Conservation (phyloP, 78 protist genomes). For the Creolimax fragrantissima region DNA sequence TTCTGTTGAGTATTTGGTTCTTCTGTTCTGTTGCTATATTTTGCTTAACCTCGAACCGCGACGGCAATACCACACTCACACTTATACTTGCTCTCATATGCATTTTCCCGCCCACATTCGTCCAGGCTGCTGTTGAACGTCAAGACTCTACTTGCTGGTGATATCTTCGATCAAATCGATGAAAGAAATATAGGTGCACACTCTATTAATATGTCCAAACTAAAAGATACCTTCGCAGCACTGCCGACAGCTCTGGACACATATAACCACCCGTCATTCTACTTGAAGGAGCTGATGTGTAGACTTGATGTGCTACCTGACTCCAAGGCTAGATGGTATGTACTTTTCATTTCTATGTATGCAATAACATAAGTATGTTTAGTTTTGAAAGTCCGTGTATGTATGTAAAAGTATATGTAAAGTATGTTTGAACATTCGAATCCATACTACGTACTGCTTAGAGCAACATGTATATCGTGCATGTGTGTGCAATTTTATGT, state of each 20-base stretch:
- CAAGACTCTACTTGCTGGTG: neutral
- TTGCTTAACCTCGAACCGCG: too few species aligned
- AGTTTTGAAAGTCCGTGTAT: too few species aligned
- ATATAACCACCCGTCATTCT: neutral
- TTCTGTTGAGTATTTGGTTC: too few species aligned
- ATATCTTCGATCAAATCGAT: neutral
- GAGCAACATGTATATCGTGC: too few species aligned
- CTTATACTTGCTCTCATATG: neutral
- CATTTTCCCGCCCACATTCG: neutral
- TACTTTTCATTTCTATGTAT: too few species aligned
- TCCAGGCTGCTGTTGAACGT: neutral
- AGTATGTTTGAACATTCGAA: too few species aligned
- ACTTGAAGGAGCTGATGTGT: neutral
- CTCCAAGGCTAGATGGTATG: neutral
- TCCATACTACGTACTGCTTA: too few species aligned
- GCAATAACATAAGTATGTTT: too few species aligned
- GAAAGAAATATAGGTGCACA: neutral
- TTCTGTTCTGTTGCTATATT: too few species aligned
- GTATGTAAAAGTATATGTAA: too few species aligned
- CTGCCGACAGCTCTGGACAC: too few species aligned
- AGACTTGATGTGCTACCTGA: neutral
- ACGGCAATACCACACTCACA: neutral
- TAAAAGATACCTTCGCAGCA: neutral
- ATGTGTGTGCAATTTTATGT: too few species aligned
- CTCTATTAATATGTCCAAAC: neutral